Evolutionary conservation across 1,284 basidiomycete genomes (phyloP).

Genomic region (Malassezia arunalokei): DNA sequence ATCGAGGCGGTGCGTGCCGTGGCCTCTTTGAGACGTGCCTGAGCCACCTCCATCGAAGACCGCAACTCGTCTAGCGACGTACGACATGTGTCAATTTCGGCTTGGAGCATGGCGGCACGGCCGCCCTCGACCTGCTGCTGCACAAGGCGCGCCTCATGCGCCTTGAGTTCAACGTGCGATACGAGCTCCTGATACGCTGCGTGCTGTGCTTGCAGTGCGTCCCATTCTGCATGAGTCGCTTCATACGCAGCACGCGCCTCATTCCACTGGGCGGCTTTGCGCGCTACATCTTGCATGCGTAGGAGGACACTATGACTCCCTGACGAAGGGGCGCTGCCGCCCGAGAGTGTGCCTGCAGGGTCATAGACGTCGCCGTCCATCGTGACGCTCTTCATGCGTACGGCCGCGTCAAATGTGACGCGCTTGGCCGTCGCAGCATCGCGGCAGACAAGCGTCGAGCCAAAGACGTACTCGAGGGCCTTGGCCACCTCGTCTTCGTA

Average conservation of each 20-base stretch:
- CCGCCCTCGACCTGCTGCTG: conserved; percentile 76
- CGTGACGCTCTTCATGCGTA: conserved; percentile 71
- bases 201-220: neutral
- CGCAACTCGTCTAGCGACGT: conserved; percentile 59
- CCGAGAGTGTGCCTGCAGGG: conserved; percentile 82
- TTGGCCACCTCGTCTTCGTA: conserved; percentile 72
- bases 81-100: conserved; percentile 66
- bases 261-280: conserved; percentile 56
- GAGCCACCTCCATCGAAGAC: conserved; percentile 56
- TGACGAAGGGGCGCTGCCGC: conserved; percentile 66
- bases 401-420: conserved; percentile 71
- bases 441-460: conserved; percentile 79
- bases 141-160: conserved; percentile 70
- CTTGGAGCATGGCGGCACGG: conserved; percentile 68
- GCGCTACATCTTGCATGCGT: conserved; percentile 66
- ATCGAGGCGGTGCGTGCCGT: conserved; percentile 69
- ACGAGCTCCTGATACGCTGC: neutral
- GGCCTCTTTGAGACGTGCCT: conserved; percentile 64
- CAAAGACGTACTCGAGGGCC: conserved; percentile 90
- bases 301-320: conserved; percentile 61
- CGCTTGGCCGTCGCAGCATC: conserved; percentile 76
- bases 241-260: conserved; percentile 55
- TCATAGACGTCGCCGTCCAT: conserved; percentile 93
- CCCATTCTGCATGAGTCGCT: conserved; percentile 2
- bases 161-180: conserved; percentile 68